Conservation (phyloP, 2,329 filamentous ascomycete genomes). For the Colletotrichum orbiculare region DNA sequence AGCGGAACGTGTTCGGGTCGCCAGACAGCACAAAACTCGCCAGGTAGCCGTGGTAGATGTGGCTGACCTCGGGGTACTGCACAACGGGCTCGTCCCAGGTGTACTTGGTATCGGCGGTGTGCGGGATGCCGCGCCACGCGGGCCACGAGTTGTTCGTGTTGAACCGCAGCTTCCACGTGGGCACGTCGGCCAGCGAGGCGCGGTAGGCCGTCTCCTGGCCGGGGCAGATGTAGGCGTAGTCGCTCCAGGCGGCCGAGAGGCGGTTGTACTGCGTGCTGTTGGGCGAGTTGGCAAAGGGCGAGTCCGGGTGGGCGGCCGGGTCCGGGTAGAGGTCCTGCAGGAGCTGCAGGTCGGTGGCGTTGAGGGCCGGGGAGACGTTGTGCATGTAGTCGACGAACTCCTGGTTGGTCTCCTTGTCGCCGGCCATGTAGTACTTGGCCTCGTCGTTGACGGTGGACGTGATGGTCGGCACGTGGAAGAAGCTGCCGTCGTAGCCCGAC, state of each 20-base stretch:
- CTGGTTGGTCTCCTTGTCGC: conserved; percentile 47
- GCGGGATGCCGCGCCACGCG: conserved; percentile 68
- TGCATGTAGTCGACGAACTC: conserved; percentile 50
- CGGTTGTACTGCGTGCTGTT: conserved; percentile 58
- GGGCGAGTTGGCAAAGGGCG: conserved; percentile 50
- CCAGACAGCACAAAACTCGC: conserved; percentile 76
- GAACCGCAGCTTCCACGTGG: conserved; percentile 78
- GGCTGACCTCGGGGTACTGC: conserved; percentile 50
- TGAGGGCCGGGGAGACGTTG: conserved; percentile 48
- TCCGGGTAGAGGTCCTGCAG: conserved; percentile 49
- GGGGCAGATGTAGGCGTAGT: conserved; percentile 57
- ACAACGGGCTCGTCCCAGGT: conserved; percentile 49
- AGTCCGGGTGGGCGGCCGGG: conserved; percentile 44
- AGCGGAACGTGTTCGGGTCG: conserved; percentile 70
- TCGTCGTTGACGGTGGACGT: conserved; percentile 51
- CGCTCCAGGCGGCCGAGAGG: conserved; percentile 54
- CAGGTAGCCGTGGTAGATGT: conserved; percentile 67
- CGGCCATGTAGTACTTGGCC: conserved; percentile 47
- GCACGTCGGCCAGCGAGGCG: conserved; percentile 76
- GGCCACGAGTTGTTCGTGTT: conserved; percentile 75
- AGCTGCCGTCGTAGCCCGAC: conserved; percentile 50
- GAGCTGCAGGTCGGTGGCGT: conserved; percentile 42
- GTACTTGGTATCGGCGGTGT: conserved; percentile 49
- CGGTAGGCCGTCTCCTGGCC: conserved; percentile 59
- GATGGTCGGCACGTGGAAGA: conserved; percentile 50